A percentile compares a stretch with the other conserved stretches of the same genome.
Conservation (phyloP, 1,139 yeast species). For the Kluyveromyces marxianus region DNA sequence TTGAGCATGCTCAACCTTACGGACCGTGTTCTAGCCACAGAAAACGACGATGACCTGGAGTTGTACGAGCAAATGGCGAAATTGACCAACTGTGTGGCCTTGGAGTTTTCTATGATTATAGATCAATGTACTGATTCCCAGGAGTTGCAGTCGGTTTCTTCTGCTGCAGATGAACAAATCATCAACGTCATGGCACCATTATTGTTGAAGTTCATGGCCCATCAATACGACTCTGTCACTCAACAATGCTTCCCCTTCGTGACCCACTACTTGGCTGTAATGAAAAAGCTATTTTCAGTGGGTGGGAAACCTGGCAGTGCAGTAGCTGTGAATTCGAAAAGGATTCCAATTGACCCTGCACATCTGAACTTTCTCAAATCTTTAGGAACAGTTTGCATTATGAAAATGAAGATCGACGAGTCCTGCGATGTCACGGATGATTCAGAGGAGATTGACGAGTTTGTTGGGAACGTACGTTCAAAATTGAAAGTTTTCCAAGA, state of each 20-base stretch:
- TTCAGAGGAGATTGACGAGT: conserved; percentile 62
- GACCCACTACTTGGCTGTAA: conserved; percentile 59
- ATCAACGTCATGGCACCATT: conserved; percentile 62
- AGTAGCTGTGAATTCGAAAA: conserved; percentile 29
- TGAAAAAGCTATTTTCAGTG: conserved; percentile 48
- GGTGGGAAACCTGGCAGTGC: conserved; percentile 34
- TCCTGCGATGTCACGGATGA: conserved; percentile 63
- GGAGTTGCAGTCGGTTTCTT: conserved; percentile 31
- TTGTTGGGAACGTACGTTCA: conserved; percentile 60
- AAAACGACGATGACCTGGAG: conserved; percentile 41
- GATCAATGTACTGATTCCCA: conserved; percentile 28
- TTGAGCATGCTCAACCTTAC: conserved; percentile 63
- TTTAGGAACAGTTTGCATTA: conserved; percentile 59
- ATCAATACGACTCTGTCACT: conserved; percentile 82
- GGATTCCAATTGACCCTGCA: conserved; percentile 30
- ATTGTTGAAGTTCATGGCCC: conserved; percentile 60
- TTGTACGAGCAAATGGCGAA: conserved; percentile 74
- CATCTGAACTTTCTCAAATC: conserved; percentile 49
- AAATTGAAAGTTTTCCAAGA: conserved; percentile 78
- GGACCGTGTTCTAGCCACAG: conserved; percentile 30
- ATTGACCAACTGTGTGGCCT: conserved; percentile 65
- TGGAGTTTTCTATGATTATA: conserved; percentile 57
- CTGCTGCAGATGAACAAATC: conserved; percentile 41
- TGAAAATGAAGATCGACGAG: conserved; percentile 74
- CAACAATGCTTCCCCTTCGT: conserved; percentile 76